Evolutionary conservation across 331 rosid species (phyloP).

Genomic region (Arachis monticola): DNA sequence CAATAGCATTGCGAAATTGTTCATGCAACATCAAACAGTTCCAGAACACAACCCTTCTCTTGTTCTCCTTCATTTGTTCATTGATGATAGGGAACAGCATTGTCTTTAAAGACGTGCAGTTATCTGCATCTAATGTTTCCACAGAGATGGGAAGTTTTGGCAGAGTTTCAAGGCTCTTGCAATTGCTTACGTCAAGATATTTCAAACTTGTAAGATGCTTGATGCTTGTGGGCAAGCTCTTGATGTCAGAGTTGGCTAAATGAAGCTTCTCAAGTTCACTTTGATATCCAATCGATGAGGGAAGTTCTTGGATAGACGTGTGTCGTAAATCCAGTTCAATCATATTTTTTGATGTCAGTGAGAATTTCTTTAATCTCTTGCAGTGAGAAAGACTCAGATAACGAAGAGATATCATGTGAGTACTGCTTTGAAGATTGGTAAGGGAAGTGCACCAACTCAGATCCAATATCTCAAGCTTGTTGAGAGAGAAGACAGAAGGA

Average conservation of each 20-base stretch:
- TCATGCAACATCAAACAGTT: conserved; percentile 40
- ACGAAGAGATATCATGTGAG: conserved; percentile 30
- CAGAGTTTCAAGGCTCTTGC: conserved; percentile 29
- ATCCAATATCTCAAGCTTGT: conserved; percentile 23
- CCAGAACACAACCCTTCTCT: conserved; percentile 11
- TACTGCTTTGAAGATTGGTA: neutral
- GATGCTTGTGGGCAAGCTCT: conserved; percentile 32
- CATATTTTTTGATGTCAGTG: conserved; percentile 35
- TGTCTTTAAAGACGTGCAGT: conserved; percentile 32
- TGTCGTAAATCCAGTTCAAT: neutral
- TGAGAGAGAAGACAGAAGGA: conserved; percentile 33
- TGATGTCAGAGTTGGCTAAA: conserved; percentile 1
- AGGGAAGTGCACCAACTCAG: conserved; percentile 30
- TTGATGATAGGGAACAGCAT: conserved; percentile 8
- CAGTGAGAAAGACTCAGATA: conserved; percentile 20
- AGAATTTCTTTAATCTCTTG: conserved; percentile 17
- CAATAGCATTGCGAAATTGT: conserved; percentile 8
- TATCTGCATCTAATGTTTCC: conserved; percentile 18
- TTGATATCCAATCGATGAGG: conserved; percentile 29
- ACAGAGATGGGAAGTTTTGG: conserved; percentile 34
- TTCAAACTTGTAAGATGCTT: conserved; percentile 24
- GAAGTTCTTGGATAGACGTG: neutral
- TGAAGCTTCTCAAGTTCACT: neutral
- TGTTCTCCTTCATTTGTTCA: conserved; percentile 28
- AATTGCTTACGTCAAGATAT: conserved; percentile 1